phyloP scores from a whole-genome alignment of 352 stramenopile genomes.

The Pythium periplocum region DNA sequence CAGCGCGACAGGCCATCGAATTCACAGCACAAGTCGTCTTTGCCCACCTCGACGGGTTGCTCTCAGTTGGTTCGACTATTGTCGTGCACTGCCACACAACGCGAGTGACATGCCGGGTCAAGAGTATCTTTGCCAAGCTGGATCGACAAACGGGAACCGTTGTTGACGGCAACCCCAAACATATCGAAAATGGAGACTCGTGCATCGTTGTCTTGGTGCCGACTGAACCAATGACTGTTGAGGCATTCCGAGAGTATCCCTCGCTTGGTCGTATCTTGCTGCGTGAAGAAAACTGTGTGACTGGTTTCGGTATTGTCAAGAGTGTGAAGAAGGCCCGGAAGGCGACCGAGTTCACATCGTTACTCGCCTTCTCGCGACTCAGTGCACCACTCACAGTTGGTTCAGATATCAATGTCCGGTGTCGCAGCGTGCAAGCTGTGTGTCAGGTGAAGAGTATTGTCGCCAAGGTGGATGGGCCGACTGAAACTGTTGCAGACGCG shows the following conservation, averaged over 20 bases:
- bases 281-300: too few relatives aligned
- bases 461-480: too few relatives aligned
- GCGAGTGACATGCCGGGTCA: slow-evolving; percentile 95
- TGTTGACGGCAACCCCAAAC: slow-evolving; percentile 92
- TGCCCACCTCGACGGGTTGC: slow-evolving; percentile 94
- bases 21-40: slow-evolving; percentile 97
- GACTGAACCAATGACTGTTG: slow-evolving; percentile 93
- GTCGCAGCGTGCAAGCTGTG: slow-evolving; percentile 34
- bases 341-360: too few relatives aligned
- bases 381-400: slow-evolving; percentile 19
- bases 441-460: too few relatives aligned
- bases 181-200: slow-evolving; percentile 94
- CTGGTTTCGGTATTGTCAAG: too few relatives aligned
- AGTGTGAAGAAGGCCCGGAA: too few relatives aligned
- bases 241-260: slow-evolving; percentile 55
- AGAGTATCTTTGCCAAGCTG: slow-evolving; percentile 94
- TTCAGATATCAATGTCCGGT: slow-evolving; percentile 29
- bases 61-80: slow-evolving; percentile 91
- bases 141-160: slow-evolving; percentile 94
- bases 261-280: slow-evolving; percentile 87
- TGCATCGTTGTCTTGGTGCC: slow-evolving; percentile 95
- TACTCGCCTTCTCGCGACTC: too few relatives aligned
- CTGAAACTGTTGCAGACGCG: too few relatives aligned
- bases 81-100: slow-evolving; percentile 97
- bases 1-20: slow-evolving; percentile 66